Percentiles rank a stretch among this genome's conserved stretches.
Conservation (phyloP, 1,284 basidiomycete genomes). For the Moesziomyces globuligerus region DNA sequence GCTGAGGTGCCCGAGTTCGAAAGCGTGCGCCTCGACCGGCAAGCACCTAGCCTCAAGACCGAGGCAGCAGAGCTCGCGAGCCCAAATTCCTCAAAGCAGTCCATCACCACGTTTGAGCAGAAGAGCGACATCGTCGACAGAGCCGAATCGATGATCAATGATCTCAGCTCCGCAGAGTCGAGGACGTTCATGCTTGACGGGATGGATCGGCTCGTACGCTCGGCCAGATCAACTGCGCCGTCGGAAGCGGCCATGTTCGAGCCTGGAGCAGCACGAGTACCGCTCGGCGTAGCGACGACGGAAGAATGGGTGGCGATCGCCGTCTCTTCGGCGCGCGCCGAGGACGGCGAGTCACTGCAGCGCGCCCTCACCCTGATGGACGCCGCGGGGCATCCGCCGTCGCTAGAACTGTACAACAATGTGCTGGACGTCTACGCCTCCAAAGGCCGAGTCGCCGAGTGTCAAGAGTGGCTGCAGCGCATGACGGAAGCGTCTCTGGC, state of each 20-base stretch:
- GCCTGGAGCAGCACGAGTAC: conserved; percentile 4
- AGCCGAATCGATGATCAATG: conserved; percentile 32
- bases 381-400: conserved; percentile 14
- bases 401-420: conserved; percentile 56
- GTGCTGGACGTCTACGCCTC: conserved; percentile 72
- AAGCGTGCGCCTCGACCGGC: conserved; percentile 13
- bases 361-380: conserved; percentile 42
- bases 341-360: conserved; percentile 22
- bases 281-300: conserved; percentile 35
- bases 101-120: background rate
- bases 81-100: background rate
- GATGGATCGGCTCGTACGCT: conserved; percentile 27
- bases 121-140: conserved; percentile 9
- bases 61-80: background rate
- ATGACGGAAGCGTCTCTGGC: conserved; percentile 32
- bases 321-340: conserved; percentile 38
- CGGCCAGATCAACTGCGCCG: background rate
- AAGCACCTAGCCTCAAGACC: background rate
- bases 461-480: conserved; percentile 30
- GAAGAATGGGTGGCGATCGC: conserved; percentile 58
- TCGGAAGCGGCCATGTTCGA: background rate
- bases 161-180: conserved; percentile 22
- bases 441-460: conserved; percentile 69
- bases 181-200: conserved; percentile 33
- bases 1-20: conserved; percentile 4